phyloP scores from a whole-genome alignment of 495 filamentous ascomycete genomes.

The Bacidia gigantensis region DNA sequence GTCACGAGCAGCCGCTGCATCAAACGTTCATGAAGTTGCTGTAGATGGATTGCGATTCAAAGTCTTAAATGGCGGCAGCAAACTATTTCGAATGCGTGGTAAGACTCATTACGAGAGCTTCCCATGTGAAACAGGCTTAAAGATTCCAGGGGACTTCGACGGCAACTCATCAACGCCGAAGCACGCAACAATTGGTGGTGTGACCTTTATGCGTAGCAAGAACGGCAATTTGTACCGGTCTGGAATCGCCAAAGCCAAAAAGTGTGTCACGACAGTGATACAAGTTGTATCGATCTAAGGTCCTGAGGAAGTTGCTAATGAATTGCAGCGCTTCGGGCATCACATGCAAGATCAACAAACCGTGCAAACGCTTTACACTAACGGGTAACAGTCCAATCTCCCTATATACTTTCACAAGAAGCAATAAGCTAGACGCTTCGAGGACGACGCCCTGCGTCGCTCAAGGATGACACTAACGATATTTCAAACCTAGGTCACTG shows the following conservation, averaged over 20 bases:
- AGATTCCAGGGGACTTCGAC: slow-evolving; percentile 43
- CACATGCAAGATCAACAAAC: slow-evolving; percentile 57
- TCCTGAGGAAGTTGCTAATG: slow-evolving; percentile 6
- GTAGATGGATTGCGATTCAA: slow-evolving; percentile 67
- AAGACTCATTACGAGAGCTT: slow-evolving; percentile 18
- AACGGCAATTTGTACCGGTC: slow-evolving; percentile 79
- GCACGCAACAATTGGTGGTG: slow-evolving; percentile 60
- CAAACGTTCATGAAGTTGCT: slow-evolving; percentile 47
- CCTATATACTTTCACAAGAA: background rate
- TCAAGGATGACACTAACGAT: background rate
- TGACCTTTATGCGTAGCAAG: slow-evolving; percentile 79
- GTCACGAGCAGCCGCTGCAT: slow-evolving; percentile 18
- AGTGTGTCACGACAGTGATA: slow-evolving; percentile 41
- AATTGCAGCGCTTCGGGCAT: slow-evolving; percentile 7
- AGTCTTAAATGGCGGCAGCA: slow-evolving; percentile 68
- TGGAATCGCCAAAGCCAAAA: slow-evolving; percentile 50
- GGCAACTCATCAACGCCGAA: slow-evolving; percentile 63
- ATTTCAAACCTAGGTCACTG: slow-evolving; percentile 60
- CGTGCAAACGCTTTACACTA: slow-evolving; percentile 79
- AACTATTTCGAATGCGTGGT: slow-evolving; percentile 67
- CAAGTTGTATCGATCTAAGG: too few species aligned
- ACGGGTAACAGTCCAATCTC: slow-evolving; percentile 56
- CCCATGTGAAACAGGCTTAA: slow-evolving; percentile 27
- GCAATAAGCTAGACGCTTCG: too few species aligned
- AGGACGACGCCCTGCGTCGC: background rate